Percentiles rank a stretch among this genome's conserved stretches.
phyloP scores from a whole-genome alignment of 2,329 filamentous ascomycete genomes.

The Penicillium sp. region DNA sequence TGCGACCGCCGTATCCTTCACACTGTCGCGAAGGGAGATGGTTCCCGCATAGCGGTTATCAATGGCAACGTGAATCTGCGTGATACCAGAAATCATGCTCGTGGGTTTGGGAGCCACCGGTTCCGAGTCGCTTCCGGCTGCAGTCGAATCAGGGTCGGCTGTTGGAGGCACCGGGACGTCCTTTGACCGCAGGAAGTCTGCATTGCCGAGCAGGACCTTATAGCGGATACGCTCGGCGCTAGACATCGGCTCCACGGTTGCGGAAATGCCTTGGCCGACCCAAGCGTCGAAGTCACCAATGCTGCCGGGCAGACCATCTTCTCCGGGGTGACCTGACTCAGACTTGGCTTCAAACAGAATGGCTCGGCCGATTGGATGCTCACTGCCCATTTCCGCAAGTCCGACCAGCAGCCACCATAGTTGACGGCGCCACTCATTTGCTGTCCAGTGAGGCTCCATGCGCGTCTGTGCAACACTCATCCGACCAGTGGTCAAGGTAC shows the following conservation, averaged over 20 bases:
- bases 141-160: conserved; percentile 36
- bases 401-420: conserved; percentile 97
- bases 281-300: conserved; percentile 79
- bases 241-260: conserved; percentile 72
- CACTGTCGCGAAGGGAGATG: conserved; percentile 79
- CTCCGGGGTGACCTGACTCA: conserved; percentile 68
- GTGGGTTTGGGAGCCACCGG: conserved; percentile 35
- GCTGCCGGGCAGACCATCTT: conserved; percentile 75
- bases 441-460: conserved; percentile 66
- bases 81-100: conserved; percentile 63
- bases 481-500: conserved; percentile 88
- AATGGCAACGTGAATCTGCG: conserved; percentile 87
- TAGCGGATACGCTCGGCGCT: conserved; percentile 68
- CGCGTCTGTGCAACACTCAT: conserved; percentile 82
- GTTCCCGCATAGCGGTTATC: conserved; percentile 76
- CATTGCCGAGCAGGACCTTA: conserved; percentile 78
- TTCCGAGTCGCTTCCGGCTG: conserved; percentile 18
- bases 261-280: conserved; percentile 81
- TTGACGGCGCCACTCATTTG: conserved; percentile 63
- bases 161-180: conserved; percentile 54
- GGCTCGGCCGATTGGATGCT: conserved; percentile 92
- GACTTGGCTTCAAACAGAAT: conserved; percentile 72
- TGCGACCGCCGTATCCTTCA: conserved; percentile 82
- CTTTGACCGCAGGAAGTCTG: conserved; percentile 69
- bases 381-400: conserved; percentile 90